phyloP scores from a whole-genome alignment of 2,329 filamentous ascomycete species.

The Geoglossum cookeanum region DNA sequence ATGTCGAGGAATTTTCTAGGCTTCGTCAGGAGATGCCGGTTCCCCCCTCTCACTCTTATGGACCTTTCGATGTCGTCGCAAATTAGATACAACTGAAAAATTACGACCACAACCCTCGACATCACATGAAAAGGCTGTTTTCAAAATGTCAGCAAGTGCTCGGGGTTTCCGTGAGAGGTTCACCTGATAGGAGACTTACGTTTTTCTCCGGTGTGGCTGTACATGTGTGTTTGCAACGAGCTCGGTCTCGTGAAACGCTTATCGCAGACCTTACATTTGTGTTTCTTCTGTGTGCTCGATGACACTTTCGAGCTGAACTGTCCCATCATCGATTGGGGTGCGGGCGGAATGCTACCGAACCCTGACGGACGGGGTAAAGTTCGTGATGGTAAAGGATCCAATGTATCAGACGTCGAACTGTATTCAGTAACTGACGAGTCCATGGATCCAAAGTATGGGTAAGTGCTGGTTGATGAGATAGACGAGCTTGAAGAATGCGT shows the following conservation, averaged over 20 bases:
- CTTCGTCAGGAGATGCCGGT: slow-evolving; percentile 29
- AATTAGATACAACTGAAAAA: slow-evolving; percentile 92
- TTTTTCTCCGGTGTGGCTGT: slow-evolving; percentile 95
- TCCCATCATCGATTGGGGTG: slow-evolving; percentile 94
- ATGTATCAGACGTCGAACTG: slow-evolving; percentile 71
- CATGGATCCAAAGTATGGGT: slow-evolving; percentile 73
- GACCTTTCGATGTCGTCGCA: slow-evolving; percentile 86
- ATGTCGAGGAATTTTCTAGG: background rate
- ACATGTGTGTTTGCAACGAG: slow-evolving; percentile 93
- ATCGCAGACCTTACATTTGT: slow-evolving; percentile 98
- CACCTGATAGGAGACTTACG: slow-evolving; percentile 40
- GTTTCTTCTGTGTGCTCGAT: slow-evolving; percentile 94
- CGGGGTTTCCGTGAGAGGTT: background rate
- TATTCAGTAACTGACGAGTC: slow-evolving; percentile 82
- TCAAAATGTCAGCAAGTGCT: slow-evolving; percentile 10
- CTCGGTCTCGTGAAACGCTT: slow-evolving; percentile 92
- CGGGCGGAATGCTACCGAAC: slow-evolving; percentile 48
- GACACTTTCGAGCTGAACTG: slow-evolving; percentile 96
- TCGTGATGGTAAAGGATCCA: slow-evolving; percentile 60
- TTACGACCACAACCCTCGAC: slow-evolving; percentile 88
- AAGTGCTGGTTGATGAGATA: slow-evolving; percentile 65
- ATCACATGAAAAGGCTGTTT: slow-evolving; percentile 73
- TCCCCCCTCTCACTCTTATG: slow-evolving; percentile 52
- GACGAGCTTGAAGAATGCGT: slow-evolving; percentile 74
- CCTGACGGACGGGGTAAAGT: slow-evolving; percentile 66